phyloP scores from a whole-genome alignment of 805 yeast genomes.

The Yarrowia bubula region DNA sequence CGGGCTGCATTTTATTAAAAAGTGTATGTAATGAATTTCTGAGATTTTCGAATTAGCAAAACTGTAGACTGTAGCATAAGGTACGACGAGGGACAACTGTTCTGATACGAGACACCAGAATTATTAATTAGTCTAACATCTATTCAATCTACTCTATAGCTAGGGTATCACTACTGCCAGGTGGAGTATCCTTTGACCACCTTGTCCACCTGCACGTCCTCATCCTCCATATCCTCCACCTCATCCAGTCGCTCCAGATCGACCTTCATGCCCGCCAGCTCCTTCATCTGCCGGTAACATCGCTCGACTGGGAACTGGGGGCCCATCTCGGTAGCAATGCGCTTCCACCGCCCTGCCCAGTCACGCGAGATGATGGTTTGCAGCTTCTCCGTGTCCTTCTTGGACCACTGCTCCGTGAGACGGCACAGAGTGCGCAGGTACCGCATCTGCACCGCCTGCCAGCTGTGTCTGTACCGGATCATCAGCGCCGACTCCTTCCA shows the following conservation, averaged over 20 bases:
- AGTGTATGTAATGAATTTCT: background rate
- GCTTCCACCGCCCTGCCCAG: constrained; percentile 45
- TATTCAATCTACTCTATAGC: background rate
- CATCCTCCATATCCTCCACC: background rate
- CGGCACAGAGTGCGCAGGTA: constrained; percentile 45
- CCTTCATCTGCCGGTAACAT: background rate
- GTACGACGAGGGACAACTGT: too few relatives aligned
- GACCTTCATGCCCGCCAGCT: background rate
- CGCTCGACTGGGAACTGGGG: constrained; percentile 31
- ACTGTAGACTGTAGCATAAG: background rate
- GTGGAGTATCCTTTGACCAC: background rate
- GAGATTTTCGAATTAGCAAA: background rate
- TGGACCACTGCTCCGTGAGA: constrained; percentile 41
- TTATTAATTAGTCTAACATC: background rate
- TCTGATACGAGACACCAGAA: too few relatives aligned
- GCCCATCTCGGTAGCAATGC: constrained; percentile 38
- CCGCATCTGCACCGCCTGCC: constrained; percentile 52
- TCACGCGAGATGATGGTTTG: constrained; percentile 40
- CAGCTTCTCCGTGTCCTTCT: constrained; percentile 40
- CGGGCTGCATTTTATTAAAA: constrained; percentile 12
- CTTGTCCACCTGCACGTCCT: background rate
- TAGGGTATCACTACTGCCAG: background rate
- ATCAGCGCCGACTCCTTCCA: constrained; percentile 43
- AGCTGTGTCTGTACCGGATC: constrained; percentile 38
- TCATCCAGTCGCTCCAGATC: background rate